Evolutionary conservation across 2,329 filamentous ascomycete genomes (phyloP).

Genomic region (Verticillium longisporum): DNA sequence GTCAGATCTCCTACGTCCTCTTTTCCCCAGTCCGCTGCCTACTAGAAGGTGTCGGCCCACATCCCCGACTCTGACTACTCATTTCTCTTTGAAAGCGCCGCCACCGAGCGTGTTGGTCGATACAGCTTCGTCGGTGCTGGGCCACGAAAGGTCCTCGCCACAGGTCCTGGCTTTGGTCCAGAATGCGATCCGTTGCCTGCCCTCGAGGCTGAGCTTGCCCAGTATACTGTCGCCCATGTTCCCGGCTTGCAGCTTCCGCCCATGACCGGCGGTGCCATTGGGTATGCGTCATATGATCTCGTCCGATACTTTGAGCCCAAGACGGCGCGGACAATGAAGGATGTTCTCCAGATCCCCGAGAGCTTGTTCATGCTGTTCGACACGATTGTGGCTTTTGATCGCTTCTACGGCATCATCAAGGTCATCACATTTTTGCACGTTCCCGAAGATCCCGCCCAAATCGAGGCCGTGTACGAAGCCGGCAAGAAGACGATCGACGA

Average conservation of each 20-base stretch:
- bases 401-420: slow-evolving; percentile 89
- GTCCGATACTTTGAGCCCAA: slow-evolving; percentile 97
- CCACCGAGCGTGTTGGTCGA: slow-evolving; percentile 85
- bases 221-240: slow-evolving; percentile 74
- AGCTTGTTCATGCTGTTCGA: slow-evolving; percentile 96
- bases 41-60: slow-evolving; percentile 80
- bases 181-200: slow-evolving; percentile 77
- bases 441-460: slow-evolving; percentile 43
- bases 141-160: slow-evolving; percentile 73
- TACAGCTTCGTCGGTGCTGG: slow-evolving; percentile 93
- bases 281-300: slow-evolving; percentile 96
- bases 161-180: slow-evolving; percentile 79
- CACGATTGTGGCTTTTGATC: slow-evolving; percentile 88
- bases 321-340: slow-evolving; percentile 82
- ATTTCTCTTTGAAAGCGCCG: slow-evolving; percentile 93
- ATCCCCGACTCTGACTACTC: slow-evolving; percentile 67
- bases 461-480: slow-evolving; percentile 64
- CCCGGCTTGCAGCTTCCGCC: slow-evolving; percentile 78
- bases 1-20: slow-evolving; percentile 84
- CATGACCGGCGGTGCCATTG: slow-evolving; percentile 85
- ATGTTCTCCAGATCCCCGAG: slow-evolving; percentile 84
- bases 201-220: slow-evolving; percentile 73
- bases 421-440: slow-evolving; percentile 86
- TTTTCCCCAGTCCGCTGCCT: slow-evolving; percentile 88
- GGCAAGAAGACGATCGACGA: slow-evolving; percentile 58